These are phyloP conservation scores for Paraphoma chrysanthemicola DNA, from an alignment of 2,329 filamentous ascomycete species.

Conservation along the genomic window DNA sequence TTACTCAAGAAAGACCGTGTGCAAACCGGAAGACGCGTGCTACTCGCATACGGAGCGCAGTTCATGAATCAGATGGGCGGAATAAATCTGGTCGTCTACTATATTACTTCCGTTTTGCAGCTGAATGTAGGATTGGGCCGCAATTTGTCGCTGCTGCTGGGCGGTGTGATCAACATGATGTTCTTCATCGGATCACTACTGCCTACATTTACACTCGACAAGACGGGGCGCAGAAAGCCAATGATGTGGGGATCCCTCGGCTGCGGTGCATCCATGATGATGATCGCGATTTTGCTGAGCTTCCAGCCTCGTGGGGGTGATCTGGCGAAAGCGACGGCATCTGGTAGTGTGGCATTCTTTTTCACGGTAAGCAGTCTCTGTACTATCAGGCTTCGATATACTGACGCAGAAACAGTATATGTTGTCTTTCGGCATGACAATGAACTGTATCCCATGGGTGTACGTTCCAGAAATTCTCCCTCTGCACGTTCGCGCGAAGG, in stretches of 20 bases:
- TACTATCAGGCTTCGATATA: too few relatives aligned
- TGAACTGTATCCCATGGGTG: conserved; percentile 55
- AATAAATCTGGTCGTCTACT: conserved; percentile 53
- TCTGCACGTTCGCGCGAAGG: conserved; percentile 58
- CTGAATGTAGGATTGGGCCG: conserved; percentile 55
- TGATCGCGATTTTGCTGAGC: conserved; percentile 42
- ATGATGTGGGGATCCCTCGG: conserved; percentile 45
- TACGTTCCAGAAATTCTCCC: conserved; percentile 60
- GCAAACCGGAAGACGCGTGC: conserved; percentile 49
- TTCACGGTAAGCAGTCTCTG: conserved; percentile 46
- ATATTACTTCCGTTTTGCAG: conserved; percentile 54
- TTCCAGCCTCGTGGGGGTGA: conserved; percentile 45
- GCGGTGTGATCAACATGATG: conserved; percentile 50
- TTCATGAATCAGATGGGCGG: conserved; percentile 50
- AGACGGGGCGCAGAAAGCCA: conserved; percentile 35
- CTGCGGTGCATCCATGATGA: conserved; percentile 37
- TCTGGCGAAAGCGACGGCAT: conserved; percentile 50
- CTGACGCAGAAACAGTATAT: conserved; percentile 29
- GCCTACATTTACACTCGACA: conserved; percentile 51
- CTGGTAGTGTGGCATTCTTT: conserved; percentile 59
- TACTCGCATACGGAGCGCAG: conserved; percentile 50
- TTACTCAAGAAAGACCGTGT: conserved; percentile 50
- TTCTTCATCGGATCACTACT: conserved; percentile 37
- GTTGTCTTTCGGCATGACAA: conserved; percentile 32
- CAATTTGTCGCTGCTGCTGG: conserved; percentile 56